Conservation (phyloP, 2,329 filamentous ascomycete genomes). For the Colletotrichum acutatum region DNA sequence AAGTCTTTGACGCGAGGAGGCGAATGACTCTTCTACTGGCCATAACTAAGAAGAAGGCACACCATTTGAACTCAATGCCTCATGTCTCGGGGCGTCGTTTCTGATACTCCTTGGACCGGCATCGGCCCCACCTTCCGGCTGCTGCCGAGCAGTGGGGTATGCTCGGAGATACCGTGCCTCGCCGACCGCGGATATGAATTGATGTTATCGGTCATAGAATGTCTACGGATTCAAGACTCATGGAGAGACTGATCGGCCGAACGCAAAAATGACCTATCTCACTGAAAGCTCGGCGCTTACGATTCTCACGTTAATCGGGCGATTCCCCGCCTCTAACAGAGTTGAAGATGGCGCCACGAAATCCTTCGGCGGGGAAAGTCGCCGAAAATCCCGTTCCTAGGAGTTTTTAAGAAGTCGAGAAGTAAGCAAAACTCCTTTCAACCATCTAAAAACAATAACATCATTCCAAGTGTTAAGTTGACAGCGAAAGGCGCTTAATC, state of each 20-base stretch:
- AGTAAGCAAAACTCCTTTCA: not conserved
- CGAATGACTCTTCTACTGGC: no score
- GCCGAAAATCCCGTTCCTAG: not conserved
- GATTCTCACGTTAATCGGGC: slow-evolving; percentile 33
- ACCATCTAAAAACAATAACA: not conserved
- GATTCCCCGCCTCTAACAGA: not conserved
- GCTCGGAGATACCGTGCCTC: no score
- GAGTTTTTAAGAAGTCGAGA: not conserved
- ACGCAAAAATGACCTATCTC: no score
- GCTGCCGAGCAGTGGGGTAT: not conserved
- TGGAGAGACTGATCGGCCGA: no score
- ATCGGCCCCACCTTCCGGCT: not conserved
- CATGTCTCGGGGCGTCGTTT: not conserved
- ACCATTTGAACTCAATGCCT: not conserved
- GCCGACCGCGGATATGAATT: not conserved
- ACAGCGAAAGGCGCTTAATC: no score
- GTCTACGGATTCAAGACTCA: no score
- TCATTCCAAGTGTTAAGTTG: no score
- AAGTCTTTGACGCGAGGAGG: not conserved
- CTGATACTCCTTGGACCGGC: no score
- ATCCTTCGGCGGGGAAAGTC: not conserved
- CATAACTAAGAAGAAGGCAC: not conserved
- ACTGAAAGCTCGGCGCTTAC: not conserved
- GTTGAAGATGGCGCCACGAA: not conserved
- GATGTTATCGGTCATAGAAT: not conserved